Percentiles rank a stretch among this genome's conserved stretches.
These are phyloP conservation scores for Pulveroboletus ravenelii DNA, from an alignment of 768 basidiomycete species.

Conservation along the genomic window DNA sequence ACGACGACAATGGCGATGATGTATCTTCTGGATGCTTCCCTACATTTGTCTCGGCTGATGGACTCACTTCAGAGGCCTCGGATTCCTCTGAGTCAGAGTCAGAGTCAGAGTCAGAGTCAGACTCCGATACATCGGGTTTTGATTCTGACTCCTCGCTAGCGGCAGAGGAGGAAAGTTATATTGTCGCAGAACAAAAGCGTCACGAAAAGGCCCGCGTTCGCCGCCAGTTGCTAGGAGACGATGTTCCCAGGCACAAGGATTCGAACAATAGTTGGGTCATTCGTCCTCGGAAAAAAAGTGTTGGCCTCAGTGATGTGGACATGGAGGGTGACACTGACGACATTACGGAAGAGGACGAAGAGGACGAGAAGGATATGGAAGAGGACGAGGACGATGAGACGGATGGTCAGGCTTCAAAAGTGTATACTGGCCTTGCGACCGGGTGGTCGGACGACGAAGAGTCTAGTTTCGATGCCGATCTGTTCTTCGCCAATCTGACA, in stretches of 20 bases:
- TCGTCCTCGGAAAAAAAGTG: conserved; percentile 63
- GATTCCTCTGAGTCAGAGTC: conserved; percentile 43
- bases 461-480: conserved; percentile 74
- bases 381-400: conserved; percentile 45
- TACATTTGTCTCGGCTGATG: conserved; percentile 66
- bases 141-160: conserved; percentile 55
- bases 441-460: conserved; percentile 80
- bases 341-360: conserved; percentile 57
- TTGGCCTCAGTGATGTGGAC: conserved; percentile 56
- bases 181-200: conserved; percentile 44
- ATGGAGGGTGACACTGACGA: conserved; percentile 60
- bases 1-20: conserved; percentile 29
- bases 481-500: conserved; percentile 78
- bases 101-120: conserved; percentile 37
- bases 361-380: conserved; percentile 37
- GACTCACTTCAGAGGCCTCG: conserved; percentile 44
- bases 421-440: conserved; percentile 62
- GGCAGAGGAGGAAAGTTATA: conserved; percentile 59
- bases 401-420: conserved; percentile 37
- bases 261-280: conserved; percentile 62
- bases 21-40: conserved; percentile 45
- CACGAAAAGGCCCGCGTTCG: conserved; percentile 50
- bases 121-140: conserved; percentile 33
- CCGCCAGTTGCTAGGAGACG: conserved; percentile 57
- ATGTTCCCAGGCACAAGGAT: conserved; percentile 38